Percentiles rank a stretch among this genome's conserved stretches.
Evolutionary conservation across 805 yeast species (phyloP).

Genomic region (Saccharomycopsis lassenensis): DNA sequence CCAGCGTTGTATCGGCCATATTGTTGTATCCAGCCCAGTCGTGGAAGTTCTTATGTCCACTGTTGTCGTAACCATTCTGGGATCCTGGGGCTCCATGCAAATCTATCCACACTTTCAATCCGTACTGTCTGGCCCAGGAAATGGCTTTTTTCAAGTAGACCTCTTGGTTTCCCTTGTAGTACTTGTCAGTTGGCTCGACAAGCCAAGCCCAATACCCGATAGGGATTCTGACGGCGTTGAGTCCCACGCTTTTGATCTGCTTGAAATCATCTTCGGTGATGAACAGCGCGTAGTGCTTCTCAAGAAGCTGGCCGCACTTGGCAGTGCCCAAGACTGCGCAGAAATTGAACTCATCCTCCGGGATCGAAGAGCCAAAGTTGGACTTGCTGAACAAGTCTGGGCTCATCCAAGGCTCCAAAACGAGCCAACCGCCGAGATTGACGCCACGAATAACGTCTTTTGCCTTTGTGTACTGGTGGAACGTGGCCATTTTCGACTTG

Average conservation of each 20-base stretch:
- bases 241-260: constrained; percentile 40
- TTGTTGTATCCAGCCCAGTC: constrained; percentile 35
- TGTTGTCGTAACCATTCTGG: constrained; percentile 78
- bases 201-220: constrained; percentile 67
- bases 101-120: constrained; percentile 61
- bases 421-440: constrained; percentile 63
- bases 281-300: constrained; percentile 46
- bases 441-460: constrained; percentile 29
- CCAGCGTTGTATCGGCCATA: constrained; percentile 37
- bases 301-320: constrained; percentile 32
- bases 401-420: constrained; percentile 59
- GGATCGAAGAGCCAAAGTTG: constrained; percentile 29
- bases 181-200: constrained; percentile 39
- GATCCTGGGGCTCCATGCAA: constrained; percentile 78
- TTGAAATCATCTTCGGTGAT: constrained; percentile 48
- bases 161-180: constrained; percentile 49
- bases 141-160: constrained; percentile 53
- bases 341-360: constrained; percentile 51
- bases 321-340: constrained; percentile 38
- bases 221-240: constrained; percentile 64
- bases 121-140: constrained; percentile 55
- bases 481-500: too few species aligned
- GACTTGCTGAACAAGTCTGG: constrained; percentile 44
- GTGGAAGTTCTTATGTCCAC: constrained; percentile 48
- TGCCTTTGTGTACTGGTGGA: constrained; percentile 6